These are phyloP conservation scores for Hapsidospora chrysogenum DNA, from an alignment of 495 filamentous ascomycete species.

Conservation along the genomic window DNA sequence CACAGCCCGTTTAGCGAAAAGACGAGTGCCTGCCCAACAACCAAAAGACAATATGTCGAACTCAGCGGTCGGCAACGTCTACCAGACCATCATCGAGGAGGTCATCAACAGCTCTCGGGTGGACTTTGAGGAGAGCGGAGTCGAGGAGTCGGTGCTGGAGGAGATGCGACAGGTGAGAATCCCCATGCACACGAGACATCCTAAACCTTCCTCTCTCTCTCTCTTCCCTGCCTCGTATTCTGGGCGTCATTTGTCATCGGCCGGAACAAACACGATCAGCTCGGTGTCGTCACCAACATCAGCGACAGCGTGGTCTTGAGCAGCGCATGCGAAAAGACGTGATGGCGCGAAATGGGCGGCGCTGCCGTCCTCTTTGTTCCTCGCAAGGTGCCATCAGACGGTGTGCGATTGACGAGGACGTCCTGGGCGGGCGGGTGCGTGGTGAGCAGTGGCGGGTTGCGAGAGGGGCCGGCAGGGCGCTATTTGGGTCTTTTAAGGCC, in stretches of 20 bases:
- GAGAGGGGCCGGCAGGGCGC: constrained; percentile 31
- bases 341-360: too few relatives aligned
- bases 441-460: constrained; percentile 21
- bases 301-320: too few relatives aligned
- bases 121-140: constrained; percentile 93
- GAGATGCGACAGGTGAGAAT: constrained; percentile 65
- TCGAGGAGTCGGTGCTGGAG: constrained; percentile 67
- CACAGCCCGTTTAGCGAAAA: too few relatives aligned
- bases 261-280: background rate
- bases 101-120: constrained; percentile 75
- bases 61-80: constrained; percentile 50
- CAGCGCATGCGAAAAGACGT: too few relatives aligned
- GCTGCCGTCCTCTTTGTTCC: too few relatives aligned
- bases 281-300: constrained; percentile 8
- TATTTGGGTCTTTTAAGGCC: constrained; percentile 38
- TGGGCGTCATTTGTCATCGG: background rate
- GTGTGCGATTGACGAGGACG: too few relatives aligned
- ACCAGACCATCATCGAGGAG: constrained; percentile 79
- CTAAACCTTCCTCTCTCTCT: constrained; percentile 4
- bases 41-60: constrained; percentile 44
- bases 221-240: background rate
- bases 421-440: too few relatives aligned
- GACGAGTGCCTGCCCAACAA: too few relatives aligned
- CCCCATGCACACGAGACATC: too few relatives aligned
- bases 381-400: too few relatives aligned